Percentiles rank a stretch among this genome's conserved stretches.
Conservation (phyloP, 352 stramenopile genomes). For the Phytophthora agathidicida region DNA sequence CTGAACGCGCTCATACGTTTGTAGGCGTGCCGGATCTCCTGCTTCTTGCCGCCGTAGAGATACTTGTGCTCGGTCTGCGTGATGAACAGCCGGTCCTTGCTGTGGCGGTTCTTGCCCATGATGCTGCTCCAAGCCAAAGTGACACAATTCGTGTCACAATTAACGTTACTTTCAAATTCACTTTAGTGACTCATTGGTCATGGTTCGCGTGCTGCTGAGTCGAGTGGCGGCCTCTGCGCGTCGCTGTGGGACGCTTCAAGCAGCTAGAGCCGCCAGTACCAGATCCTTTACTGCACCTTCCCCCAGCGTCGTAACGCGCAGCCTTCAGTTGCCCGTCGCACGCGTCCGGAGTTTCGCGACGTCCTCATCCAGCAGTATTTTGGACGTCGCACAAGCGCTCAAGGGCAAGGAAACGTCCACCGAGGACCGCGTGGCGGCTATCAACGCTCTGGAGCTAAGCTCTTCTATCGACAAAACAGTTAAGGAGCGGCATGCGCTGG, state of each 20-base stretch:
- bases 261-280: neutral
- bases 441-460: slow-evolving; percentile 39
- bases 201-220: slow-evolving; percentile 19
- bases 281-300: neutral
- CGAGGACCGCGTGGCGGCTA: slow-evolving; percentile 39
- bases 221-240: slow-evolving; percentile 19
- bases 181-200: slow-evolving; percentile 24
- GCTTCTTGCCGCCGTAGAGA: slow-evolving; percentile 94
- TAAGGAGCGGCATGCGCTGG: slow-evolving; percentile 50
- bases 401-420: slow-evolving; percentile 43
- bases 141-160: too few species aligned
- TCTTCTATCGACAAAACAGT: slow-evolving; percentile 22
- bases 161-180: too few species aligned
- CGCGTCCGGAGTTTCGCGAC: slow-evolving; percentile 19
- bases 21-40: slow-evolving; percentile 77
- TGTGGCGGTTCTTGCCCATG: slow-evolving; percentile 93
- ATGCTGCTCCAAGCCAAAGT: slow-evolving; percentile 1
- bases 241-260: slow-evolving; percentile 4
- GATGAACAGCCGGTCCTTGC: slow-evolving; percentile 90
- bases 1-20: slow-evolving; percentile 60
- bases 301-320: neutral
- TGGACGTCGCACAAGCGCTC: slow-evolving; percentile 37
- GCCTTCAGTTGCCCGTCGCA: slow-evolving; percentile 6
- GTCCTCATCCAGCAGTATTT: slow-evolving; percentile 16
- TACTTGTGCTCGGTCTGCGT: slow-evolving; percentile 93